Base-by-base conservation (phyloP, 345 rosid genomes). In the Trapa incisa region DNA sequence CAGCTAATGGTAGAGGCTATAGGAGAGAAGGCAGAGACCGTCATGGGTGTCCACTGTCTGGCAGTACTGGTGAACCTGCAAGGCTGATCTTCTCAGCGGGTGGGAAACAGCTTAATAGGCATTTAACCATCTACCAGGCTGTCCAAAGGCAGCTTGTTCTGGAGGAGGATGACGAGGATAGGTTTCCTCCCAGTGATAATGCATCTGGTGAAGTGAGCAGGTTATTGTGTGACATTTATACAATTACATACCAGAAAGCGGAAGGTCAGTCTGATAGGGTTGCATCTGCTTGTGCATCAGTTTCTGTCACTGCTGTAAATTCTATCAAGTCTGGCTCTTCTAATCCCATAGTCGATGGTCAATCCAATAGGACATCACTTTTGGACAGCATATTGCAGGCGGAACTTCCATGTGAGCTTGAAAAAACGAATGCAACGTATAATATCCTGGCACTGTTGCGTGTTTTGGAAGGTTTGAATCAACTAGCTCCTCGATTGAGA, bases 81-180 rank as follows among this genome's bases (percentile, higher is more conserved):
- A 91, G 82, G 77, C 77, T 91, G 52, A 76, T 88, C 50, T 91
- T 95, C 65, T 85, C 90, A 67, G 91, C 85, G 0, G 98, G 96
- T 76, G 96, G 87, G 65, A 95, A 91, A 79, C 96, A 86, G 78
- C 91, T 95, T 47, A 89, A 86, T 76, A 86, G 87, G 83, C 89
- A 91, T 79, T 78, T 95, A 87, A 87, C 99, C 14, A 91, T 95
- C 53, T 95, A 95, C 80, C 99, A 95, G 82, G 99, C 99, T 71
- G 87, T 95, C 58, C 99, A 95, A 61, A 86, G 92, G 57, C 97
- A 91, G 75, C 92, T 85, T 74, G 96, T 88, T 75, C 80, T 78
- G 71, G 92, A 88, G 66, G 97, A 91, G 74, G 97, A 89, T 66
- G 98, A 95, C 9, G 98, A 91, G 70, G 99, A 95, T 73, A 84